Base-by-base conservation (phyloP, 306 rosid species). In the Cicer arietinum region DNA sequence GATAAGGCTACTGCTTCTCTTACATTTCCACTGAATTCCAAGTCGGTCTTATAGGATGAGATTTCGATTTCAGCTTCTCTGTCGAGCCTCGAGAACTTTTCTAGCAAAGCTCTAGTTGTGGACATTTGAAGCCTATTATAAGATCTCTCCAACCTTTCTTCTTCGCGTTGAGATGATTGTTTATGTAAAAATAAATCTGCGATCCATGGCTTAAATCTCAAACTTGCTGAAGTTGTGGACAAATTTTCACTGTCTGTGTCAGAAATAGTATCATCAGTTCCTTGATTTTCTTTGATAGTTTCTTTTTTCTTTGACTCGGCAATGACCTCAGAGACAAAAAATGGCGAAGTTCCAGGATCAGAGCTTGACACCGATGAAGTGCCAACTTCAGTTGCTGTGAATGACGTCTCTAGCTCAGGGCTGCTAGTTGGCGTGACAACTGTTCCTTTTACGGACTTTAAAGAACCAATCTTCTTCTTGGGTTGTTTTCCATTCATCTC, bases 321-420 rank as follows among this genome's bases (percentile, higher is more conserved):
- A 84, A 71, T 90, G 67, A 86, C 82, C 77, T 88, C 95, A 16
- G 96, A 82, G 77, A 86, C 66, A 66, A 88, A 84, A 81, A 92
- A 90, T 9, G 97, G 99, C 17, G 99, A 94, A 69, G 96, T 86
- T 85, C 98, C 99, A 70, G 85, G 99, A 82, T 91, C 97, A 3
- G 97, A 92, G 84, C 97, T 94, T 20, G 99, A 94, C 59, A 92
- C 93, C 2, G 99, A 94, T 14, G 99, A 92, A 40, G 97, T 86
- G 30, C 96, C 96, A 60, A 86, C 98, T 82, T 94, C 99, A 4
- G 97, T 90, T 39, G 90, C 87, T 4, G 99, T 94, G 69, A 90
- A 90, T 0, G 96, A 89, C 0, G 97, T 90, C 59, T 86, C 99
- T 56, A 89, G 77, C 83, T 94, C 99, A 0, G 99, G 99, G 82